A percentile compares a stretch with the other conserved stretches of the same genome.
These are phyloP conservation scores for Hygrophorus russula DNA, from an alignment of 768 basidiomycete species.

Conservation along the genomic window DNA sequence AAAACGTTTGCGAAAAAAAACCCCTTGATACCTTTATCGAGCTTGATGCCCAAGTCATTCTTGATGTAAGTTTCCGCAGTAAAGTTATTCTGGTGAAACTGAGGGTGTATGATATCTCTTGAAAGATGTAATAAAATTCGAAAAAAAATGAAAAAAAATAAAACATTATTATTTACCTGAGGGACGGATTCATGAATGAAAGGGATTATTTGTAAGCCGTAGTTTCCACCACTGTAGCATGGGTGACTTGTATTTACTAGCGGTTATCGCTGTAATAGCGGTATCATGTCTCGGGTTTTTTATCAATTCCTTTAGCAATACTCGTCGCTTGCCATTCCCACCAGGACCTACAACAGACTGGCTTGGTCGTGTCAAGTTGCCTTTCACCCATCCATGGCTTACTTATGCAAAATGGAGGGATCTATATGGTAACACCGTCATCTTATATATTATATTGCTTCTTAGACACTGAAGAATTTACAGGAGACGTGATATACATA, in stretches of 20 bases:
- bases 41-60: conserved; percentile 70
- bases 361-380: conserved; percentile 22
- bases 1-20: neutral
- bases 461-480: neutral
- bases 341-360: conserved; percentile 31
- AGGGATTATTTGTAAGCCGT: conserved; percentile 1
- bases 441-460: conserved; percentile 1
- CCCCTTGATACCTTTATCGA: conserved; percentile 79
- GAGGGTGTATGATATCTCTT: conserved; percentile 67
- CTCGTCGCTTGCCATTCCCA: conserved; percentile 18
- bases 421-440: conserved; percentile 24
- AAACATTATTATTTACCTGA: conserved; percentile 15
- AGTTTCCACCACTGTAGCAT: too few species aligned
- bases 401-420: conserved; percentile 34
- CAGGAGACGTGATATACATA: conserved; percentile 38
- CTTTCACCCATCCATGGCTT: conserved; percentile 29
- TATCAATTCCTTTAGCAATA: conserved; percentile 6
- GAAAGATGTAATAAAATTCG: too few species aligned
- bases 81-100: conserved; percentile 92
- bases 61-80: conserved; percentile 75
- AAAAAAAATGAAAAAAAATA: too few species aligned
- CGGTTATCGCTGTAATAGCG: too few species aligned
- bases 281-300: conserved; percentile 3
- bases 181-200: conserved; percentile 38
- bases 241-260: too few species aligned